Base-by-base conservation (phyloP, 1,139 yeast genomes). In the Scheffersomyces cryptocercus region DNA sequence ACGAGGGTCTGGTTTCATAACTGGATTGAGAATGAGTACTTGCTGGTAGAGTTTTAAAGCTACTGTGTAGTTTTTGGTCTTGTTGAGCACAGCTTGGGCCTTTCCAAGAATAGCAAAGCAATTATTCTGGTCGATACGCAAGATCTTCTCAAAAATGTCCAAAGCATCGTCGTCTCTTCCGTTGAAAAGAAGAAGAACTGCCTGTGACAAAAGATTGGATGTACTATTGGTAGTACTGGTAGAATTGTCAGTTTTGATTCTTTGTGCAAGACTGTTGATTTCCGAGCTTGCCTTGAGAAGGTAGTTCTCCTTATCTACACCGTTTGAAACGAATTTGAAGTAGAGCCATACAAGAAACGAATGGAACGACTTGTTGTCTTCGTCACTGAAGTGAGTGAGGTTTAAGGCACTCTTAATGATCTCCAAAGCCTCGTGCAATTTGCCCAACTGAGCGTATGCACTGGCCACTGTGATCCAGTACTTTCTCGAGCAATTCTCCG, bases 1-100 rank as follows among this genome's bases (percentile, higher is more conserved):
- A 65, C 99, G 77, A 15, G 99, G 96, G 64, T 93, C 99, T 1
- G 98, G 98, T 51, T 78, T 77, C 58, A 86, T 71, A 33, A 82
- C 60, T 2, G 98, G 98, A 50, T 89, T 84, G 41, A 85, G 73
- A 38, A 84, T 77, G 52, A 93, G 73, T 8, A 88, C 85, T 51
- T 85, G 88, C 67, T 93, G 99, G 64, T 87, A 93, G 37, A 87
- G 65, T 60, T 85, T 85, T 54, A 93, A 76, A 13, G 97, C 93
- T 7, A 77, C 82, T 29, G 77, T 64, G 64, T 84, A 90, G 60
- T 88, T 87, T 49, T 81, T 83, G 3, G 72, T 64, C 62, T 85
- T 86, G 52, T 79, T 79, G 59, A 88, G 84, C 30, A 85, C 68
- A 26, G 89, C 73, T 49, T 91, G 88, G 2, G 98, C 99, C 56